Conservation (phyloP, 2,329 filamentous ascomycete genomes). For the Dothideomycetidae sp. region DNA sequence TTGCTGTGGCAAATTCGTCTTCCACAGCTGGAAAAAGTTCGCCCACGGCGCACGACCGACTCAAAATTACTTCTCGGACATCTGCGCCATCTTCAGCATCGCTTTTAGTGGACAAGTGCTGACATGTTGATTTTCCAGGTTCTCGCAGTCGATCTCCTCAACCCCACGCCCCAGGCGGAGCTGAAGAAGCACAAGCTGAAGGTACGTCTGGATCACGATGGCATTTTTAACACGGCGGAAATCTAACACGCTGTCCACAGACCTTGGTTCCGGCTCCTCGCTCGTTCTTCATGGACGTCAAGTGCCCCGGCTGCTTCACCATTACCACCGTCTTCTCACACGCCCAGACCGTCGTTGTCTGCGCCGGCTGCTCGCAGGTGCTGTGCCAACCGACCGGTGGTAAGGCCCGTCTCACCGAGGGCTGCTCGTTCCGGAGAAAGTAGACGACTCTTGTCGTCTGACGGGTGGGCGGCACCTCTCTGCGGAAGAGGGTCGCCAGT, state of each 20-base stretch:
- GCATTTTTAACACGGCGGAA: too few relatives aligned
- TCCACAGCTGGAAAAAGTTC: neutral
- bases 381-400: slow-evolving; percentile 99
- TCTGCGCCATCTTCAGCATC: neutral
- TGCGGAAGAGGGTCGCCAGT: slow-evolving; percentile 13
- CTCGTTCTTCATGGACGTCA: slow-evolving; percentile 99
- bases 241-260: slow-evolving; percentile 14
- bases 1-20: slow-evolving; percentile 1
- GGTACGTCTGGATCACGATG: slow-evolving; percentile 57
- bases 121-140: slow-evolving; percentile 46
- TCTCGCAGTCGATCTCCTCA: slow-evolving; percentile 99
- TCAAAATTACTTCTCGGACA: neutral
- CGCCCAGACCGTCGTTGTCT: slow-evolving; percentile 99
- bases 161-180: slow-evolving; percentile 95
- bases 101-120: slow-evolving; percentile 13
- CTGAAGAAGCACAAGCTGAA: slow-evolving; percentile 99
- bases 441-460: slow-evolving; percentile 46
- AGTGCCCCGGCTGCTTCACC: slow-evolving; percentile 99
- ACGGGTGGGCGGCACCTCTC: too few relatives aligned
- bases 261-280: slow-evolving; percentile 81
- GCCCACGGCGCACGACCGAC: neutral
- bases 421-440: slow-evolving; percentile 99
- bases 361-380: slow-evolving; percentile 97
- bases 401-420: slow-evolving; percentile 97
- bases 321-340: slow-evolving; percentile 99